Conservation (phyloP, 768 basidiomycete species). For the Lactarius deliciosus region DNA sequence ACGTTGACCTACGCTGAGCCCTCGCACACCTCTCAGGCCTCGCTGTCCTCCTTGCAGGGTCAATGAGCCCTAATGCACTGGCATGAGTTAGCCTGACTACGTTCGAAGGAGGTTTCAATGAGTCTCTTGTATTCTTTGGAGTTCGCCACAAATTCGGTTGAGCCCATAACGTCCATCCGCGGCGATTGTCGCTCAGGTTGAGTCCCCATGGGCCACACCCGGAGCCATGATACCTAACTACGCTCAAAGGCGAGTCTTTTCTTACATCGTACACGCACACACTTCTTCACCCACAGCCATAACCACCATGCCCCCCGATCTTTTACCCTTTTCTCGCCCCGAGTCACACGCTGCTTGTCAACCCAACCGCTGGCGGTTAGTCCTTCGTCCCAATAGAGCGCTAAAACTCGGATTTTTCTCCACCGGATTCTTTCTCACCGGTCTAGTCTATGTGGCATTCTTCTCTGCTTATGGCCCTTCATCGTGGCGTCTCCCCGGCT, state of each 20-base stretch:
- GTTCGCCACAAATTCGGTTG: no score
- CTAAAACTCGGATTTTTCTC: slow-evolving; percentile 4
- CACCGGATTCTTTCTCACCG: slow-evolving; percentile 9
- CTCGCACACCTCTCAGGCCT: no score
- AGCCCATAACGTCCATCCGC: no score
- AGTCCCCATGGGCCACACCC: background rate
- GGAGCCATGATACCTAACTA: background rate
- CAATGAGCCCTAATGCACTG: no score
- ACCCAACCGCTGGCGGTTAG: slow-evolving; percentile 5
- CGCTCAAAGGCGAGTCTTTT: background rate
- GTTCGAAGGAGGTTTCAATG: no score
- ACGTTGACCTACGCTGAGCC: no score
- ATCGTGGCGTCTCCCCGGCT: background rate
- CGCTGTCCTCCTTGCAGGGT: no score
- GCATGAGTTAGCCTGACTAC: no score
- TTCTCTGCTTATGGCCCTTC: background rate
- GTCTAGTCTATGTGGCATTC: slow-evolving; percentile 15
- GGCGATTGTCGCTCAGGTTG: no score
- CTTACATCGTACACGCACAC: background rate
- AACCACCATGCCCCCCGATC: background rate
- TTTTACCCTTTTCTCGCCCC: background rate
- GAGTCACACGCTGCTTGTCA: background rate
- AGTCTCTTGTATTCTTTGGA: no score
- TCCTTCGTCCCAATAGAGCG: background rate
- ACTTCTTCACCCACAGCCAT: background rate